A percentile compares a stretch with the other conserved stretches of the same genome.
phyloP scores from a whole-genome alignment of 139 green algal genomes.

The Chlorella sp. region DNA sequence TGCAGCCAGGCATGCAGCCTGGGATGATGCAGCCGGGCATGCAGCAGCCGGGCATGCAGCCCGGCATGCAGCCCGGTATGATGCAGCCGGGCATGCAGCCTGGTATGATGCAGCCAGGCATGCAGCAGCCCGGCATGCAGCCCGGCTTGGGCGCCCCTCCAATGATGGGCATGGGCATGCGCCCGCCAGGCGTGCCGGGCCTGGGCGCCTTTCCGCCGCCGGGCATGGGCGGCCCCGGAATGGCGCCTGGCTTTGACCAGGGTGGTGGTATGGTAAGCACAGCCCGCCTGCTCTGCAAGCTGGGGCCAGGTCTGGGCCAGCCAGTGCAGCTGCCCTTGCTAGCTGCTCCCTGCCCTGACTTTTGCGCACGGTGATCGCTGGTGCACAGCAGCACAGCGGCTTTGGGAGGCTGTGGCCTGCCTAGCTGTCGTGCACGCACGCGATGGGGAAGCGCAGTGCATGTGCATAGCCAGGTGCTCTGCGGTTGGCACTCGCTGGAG shows the following conservation, averaged over 20 bases:
- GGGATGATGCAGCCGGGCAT: not conserved
- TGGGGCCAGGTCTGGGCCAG: not conserved
- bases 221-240: slow-evolving; percentile 19
- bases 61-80: slow-evolving; percentile 8
- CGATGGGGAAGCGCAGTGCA: too few species aligned
- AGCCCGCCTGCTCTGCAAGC: not conserved
- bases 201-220: not conserved
- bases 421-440: too few species aligned
- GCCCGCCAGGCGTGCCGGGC: slow-evolving; percentile 7
- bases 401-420: too few species aligned
- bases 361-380: too few species aligned
- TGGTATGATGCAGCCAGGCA: not conserved
- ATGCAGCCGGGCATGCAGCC: not conserved
- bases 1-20: slow-evolving; percentile 28
- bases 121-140: slow-evolving; percentile 2
- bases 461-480: not conserved
- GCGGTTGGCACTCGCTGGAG: not conserved
- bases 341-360: too few species aligned
- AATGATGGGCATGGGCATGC: not conserved
- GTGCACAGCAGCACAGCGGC: not conserved
- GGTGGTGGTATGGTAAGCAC: slow-evolving; percentile 10
- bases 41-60: not conserved
- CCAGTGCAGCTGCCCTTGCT: too few species aligned
- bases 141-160: not conserved
- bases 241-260: slow-evolving; percentile 22